Evolutionary conservation across 306 rosid genomes (phyloP), one percentile per base, ranked within the genome.

Genomic region (Cucurbita argyrosperma): DNA sequence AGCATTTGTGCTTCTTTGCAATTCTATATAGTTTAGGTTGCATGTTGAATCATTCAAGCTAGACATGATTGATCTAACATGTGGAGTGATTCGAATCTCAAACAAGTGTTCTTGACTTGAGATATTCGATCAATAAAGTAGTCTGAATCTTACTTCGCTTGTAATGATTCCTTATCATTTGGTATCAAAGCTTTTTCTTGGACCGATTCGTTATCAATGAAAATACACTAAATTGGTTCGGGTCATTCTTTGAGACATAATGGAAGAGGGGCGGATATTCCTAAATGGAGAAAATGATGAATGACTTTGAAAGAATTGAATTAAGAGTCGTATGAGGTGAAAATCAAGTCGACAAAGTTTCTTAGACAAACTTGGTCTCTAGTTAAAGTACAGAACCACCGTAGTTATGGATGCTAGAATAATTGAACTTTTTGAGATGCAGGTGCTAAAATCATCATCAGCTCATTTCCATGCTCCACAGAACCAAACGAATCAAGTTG

Each of bases 391-490:
- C 45, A 35, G 43, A 49, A 23, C 5, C 38, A 13, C 21, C 49
- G 45, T 14, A 68, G 57, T 68, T 68, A 26, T 49, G 45, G 12
- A 68, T 68, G 45, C 74, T 68, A 12, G 42, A 47, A 68, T 47
- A 43, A 21, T 13, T 47, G 45, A 42, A 10, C 55, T 3, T 68
- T 68, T 68, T 14, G 57, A 50, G 12, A 16, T 68, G 40, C 52
- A 80, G 86, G 79, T 80, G 77, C 64, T 45, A 50, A 83, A 77
- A 71, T 66, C 65, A 38, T 77, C 80, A 73, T 77, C 80, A 63
- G 43, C 74, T 81, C 74, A 82, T 69, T 77, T 81, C 51, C 19
- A 68, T 78, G 82, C 80, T 85, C 85, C 83, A 86, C 88, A 77
- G 55, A 75, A 70, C 54, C 84, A 80, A 79, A 77, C 42, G 5